Percentiles rank a stretch among this genome's conserved stretches.
Conservation (phyloP, 306 rosid species). For the Prinsepia uniflora region DNA sequence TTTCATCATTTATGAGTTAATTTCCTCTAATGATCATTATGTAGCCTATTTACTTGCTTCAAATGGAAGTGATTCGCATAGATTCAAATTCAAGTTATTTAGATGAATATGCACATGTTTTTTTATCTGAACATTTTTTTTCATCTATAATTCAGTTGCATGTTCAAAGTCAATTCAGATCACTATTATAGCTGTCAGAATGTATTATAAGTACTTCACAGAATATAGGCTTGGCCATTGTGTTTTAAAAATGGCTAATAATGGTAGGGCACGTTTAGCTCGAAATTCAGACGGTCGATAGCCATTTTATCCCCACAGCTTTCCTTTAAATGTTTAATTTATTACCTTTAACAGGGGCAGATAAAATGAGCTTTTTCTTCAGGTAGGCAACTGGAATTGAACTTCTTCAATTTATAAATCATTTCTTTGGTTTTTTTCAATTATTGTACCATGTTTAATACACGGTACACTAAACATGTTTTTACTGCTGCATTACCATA, state of each 20-base stretch:
- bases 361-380: neutral
- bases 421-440: neutral
- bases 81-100: neutral
- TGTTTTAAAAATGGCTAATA: too few species aligned
- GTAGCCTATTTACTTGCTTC: too few species aligned
- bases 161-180: slow-evolving; percentile 4
- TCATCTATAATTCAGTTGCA: neutral
- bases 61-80: neutral
- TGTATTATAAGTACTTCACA: neutral
- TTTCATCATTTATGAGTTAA: slow-evolving; percentile 1
- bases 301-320: too few species aligned
- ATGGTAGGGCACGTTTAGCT: too few species aligned
- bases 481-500: neutral
- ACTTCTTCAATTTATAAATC: neutral
- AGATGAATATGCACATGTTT: neutral
- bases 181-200: neutral
- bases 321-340: neutral
- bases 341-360: neutral
- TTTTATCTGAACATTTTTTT: neutral
- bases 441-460: neutral
- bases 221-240: neutral
- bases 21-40: neutral
- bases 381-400: neutral
- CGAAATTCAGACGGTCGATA: slow-evolving; percentile 1
- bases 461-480: neutral